Evolutionary conservation across 257 asterid genomes (phyloP), one percentile per base, ranked within the genome.

Genomic region (Ilex asprella): DNA sequence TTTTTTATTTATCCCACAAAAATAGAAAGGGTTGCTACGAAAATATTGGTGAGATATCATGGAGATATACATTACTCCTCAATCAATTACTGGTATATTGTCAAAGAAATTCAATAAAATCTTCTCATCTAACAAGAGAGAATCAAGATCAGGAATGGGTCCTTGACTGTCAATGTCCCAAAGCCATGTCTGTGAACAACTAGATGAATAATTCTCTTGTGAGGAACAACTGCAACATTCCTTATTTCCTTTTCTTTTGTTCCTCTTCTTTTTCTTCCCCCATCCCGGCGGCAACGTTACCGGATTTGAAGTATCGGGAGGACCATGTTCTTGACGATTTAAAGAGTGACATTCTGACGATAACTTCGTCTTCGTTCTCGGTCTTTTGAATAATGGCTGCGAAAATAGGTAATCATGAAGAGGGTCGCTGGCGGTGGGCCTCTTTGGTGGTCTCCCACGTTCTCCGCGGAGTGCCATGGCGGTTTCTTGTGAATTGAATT

Each of bases 81-180:
- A 21, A 21, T 21, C 27, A 21, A 21, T 21, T 21, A 21, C 27
- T 21, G 30, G 31, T 30, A 7, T 30, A 44, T 35, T 62, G 39
- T 41, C 9, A 41, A 66, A 66, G 35, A 66, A 58, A 1, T 66
- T 32, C 6, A 12, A n/a, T 10, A 65, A 10, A 56, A n/a, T 0
- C 7, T 6, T 4, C 2, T 57, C 57, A 31, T 65, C 63, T 4
- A 56, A 16, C 0, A 16, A 3, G 10, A 60, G 14, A n/a, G 30
- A 4, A 21, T 14, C 43, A 13, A 59, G 3, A 51, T 39, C 3
- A 4, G 65, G 65, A 59, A 67, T 51, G 2, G 64, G 30, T n/a
- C 65, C 65, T 12, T 44, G 60, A 49, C 59, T 54, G 39, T 67
- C 41, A 53, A 31, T 31, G 10, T 59, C 47, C 3, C 13, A 8